These are phyloP conservation scores for Kwoniella mangroviensis DNA, from an alignment of 768 basidiomycete genomes.

Conservation along the genomic window DNA sequence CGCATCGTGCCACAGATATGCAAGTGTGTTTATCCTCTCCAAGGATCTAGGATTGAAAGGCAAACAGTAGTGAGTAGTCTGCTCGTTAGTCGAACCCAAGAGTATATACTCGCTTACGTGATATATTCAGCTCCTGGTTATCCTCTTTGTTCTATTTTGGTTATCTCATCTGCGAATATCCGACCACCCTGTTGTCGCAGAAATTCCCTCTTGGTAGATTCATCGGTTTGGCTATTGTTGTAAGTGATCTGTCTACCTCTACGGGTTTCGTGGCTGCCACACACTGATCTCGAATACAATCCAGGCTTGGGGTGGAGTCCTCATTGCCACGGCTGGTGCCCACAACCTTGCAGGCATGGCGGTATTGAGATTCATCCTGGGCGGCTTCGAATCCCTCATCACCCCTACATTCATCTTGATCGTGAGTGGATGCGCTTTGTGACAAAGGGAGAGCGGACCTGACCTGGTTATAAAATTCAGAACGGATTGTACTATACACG, in stretches of 20 bases:
- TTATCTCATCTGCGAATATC: constrained; percentile 8
- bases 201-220: constrained; percentile 9
- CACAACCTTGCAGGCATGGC: constrained; percentile 12
- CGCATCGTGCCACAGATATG: neutral
- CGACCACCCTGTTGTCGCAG: constrained; percentile 7
- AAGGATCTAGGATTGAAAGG: constrained; percentile 3
- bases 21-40: constrained; percentile 9
- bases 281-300: neutral
- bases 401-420: constrained; percentile 10
- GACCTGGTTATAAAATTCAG: neutral
- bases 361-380: constrained; percentile 8
- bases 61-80: constrained; percentile 7
- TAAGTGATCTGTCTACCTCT: neutral
- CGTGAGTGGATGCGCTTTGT: constrained; percentile 2
- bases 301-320: constrained; percentile 8
- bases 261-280: neutral
- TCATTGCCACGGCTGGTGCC: constrained; percentile 8
- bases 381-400: constrained; percentile 13
- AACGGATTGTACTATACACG: constrained; percentile 15
- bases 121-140: constrained; percentile 1
- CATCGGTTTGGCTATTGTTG: constrained; percentile 9
- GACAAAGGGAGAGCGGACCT: neutral
- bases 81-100: too few species aligned
- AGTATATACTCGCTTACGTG: too few species aligned
- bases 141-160: constrained; percentile 14